phyloP scores from a whole-genome alignment of 2,329 filamentous ascomycete species.

The Coleophoma crateriformis region DNA sequence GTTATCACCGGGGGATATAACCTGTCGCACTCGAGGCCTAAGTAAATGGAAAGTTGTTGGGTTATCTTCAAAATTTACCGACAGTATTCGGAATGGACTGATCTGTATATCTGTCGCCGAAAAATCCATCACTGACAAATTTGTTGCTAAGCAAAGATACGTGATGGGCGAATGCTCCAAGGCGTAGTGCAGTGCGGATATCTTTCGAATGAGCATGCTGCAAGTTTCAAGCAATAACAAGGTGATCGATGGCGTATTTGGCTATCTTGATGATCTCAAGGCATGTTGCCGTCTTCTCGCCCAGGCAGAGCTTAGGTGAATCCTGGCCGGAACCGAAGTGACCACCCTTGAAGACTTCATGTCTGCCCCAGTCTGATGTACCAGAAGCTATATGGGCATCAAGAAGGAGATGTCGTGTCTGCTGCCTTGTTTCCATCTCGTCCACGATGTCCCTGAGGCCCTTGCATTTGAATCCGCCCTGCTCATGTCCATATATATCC shows the following conservation, averaged over 20 bases:
- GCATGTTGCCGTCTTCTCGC: constrained; percentile 37
- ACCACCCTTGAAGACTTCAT: background rate
- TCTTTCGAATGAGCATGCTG: background rate
- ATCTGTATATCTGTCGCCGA: too few species aligned
- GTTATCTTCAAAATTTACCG: too few species aligned
- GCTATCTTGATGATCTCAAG: constrained; percentile 48
- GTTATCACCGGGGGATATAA: too few species aligned
- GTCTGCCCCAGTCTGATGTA: constrained; percentile 6
- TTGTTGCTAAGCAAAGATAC: too few species aligned
- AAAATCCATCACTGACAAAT: too few species aligned
- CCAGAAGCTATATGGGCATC: constrained; percentile 40
- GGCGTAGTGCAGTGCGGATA: too few species aligned
- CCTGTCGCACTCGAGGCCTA: too few species aligned
- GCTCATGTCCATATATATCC: constrained; percentile 49
- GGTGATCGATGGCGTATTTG: constrained; percentile 43
- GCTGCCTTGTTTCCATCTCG: constrained; percentile 45
- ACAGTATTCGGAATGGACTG: too few species aligned
- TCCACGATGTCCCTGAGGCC: constrained; percentile 50
- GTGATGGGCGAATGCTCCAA: too few species aligned
- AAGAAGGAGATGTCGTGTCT: constrained; percentile 41
- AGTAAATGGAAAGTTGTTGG: too few species aligned
- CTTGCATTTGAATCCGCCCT: constrained; percentile 20
- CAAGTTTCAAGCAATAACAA: constrained; percentile 43
- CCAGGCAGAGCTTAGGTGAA: constrained; percentile 15
- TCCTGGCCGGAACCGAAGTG: background rate